phyloP scores from a whole-genome alignment of 441 rosid species.

The Jatropha podagrica region DNA sequence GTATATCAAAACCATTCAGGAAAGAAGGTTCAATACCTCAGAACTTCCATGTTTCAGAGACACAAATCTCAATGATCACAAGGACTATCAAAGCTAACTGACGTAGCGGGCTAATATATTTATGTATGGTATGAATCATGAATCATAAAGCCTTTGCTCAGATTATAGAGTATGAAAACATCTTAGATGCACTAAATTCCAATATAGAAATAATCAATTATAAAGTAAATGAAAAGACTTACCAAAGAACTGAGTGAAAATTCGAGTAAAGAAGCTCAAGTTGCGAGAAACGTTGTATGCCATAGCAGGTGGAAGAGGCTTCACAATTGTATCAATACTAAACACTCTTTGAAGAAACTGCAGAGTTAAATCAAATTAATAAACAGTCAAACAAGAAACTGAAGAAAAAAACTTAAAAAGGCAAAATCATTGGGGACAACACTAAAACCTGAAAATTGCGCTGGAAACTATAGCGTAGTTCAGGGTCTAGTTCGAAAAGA shows the following conservation, averaged over 20 bases:
- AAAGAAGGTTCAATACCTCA: background rate
- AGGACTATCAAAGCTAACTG: background rate
- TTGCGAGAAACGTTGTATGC: constrained; percentile 87
- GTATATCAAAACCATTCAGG: background rate
- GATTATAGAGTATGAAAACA: background rate
- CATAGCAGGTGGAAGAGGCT: constrained; percentile 95
- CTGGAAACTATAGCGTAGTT: constrained; percentile 93
- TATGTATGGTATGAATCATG: too few relatives aligned
- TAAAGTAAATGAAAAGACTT: constrained; percentile 21
- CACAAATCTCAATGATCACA: background rate
- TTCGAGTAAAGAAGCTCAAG: constrained; percentile 91
- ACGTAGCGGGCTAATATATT: background rate
- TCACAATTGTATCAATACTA: constrained; percentile 87
- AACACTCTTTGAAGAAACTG: constrained; percentile 94
- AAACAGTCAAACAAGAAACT: background rate
- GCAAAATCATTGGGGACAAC: background rate
- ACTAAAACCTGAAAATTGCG: constrained; percentile 66
- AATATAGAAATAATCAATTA: too few relatives aligned
- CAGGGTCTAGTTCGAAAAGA: constrained; percentile 70
- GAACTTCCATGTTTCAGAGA: background rate
- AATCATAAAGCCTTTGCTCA: background rate
- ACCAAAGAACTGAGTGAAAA: constrained; percentile 99
- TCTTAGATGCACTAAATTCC: background rate
- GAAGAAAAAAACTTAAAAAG: background rate
- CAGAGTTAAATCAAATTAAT: background rate